Base-by-base conservation (phyloP, 2,329 filamentous ascomycete genomes). In the Clonostachys rosea region DNA sequence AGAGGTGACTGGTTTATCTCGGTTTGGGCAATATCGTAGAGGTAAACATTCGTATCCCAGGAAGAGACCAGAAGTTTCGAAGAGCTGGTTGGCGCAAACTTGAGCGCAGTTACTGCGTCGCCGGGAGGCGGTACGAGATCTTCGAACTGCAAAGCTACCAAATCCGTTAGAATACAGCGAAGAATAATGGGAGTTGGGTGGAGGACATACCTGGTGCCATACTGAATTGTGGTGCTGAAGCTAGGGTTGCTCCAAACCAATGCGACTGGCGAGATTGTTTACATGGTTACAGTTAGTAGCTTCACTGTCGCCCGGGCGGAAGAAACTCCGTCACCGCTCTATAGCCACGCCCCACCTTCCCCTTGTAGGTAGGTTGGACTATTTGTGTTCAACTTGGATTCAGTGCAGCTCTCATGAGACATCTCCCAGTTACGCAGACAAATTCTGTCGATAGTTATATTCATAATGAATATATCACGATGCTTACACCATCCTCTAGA, bases 21-120 rank as follows among this genome's bases (percentile, higher is more conserved):
- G 17, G 67, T 64, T 52, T 78, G 75, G 16, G 74, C 70, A 49
- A 86, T 79, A 61, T 95, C 89, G 75, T 97, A 97, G 45, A 92
- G 76, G 68, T 96, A 95, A 47, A 95, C 83, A 64, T 89, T 83
- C 67, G 85, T 89, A 69, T 97, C 92, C 94, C 94, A 99, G 47
- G 91, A 96, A 11, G 91, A 87, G 57, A 92, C 91, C n/a, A 95
- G 81, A 36, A 99, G 78, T 56, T 84, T 86, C 46, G 77, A 82
- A 4, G 85, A 78, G n/a, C 84, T 83, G 51, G 78, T 72, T 35
- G 90, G 88, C 54, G 91, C 89, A 75, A 95, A 99, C 61, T 83
- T 83, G 59, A 97, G 74, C 20, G 90, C 78, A 43, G 92, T 95
- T 59, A 97, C 87, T 58, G 87, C 89, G 69, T 99, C 94, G 56